phyloP scores from a whole-genome alignment of 78 protist species.

The Dictyostelium brefeldianum region DNA sequence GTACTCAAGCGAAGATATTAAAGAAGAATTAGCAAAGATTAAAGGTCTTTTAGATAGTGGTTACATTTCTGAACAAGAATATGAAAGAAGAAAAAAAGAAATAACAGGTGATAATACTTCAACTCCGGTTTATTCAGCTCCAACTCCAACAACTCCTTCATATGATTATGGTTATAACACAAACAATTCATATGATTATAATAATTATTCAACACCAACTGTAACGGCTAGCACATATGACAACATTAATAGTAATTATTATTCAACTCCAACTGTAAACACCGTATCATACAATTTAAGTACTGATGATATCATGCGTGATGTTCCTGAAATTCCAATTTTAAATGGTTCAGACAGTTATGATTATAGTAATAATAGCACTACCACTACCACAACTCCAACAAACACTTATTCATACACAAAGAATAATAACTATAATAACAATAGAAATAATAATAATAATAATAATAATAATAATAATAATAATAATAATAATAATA shows the following conservation, averaged over 20 bases:
- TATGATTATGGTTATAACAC: too few species aligned
- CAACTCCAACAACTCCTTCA: background rate
- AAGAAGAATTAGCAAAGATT: constrained; percentile 17
- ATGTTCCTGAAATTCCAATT: background rate
- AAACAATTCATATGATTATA: background rate
- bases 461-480: constrained; percentile 6
- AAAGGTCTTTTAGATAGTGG: constrained; percentile 18
- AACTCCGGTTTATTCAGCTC: background rate
- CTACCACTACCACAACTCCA: background rate
- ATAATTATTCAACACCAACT: background rate
- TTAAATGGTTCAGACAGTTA: background rate
- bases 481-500: background rate
- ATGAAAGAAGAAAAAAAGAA: constrained; percentile 13
- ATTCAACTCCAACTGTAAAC: background rate
- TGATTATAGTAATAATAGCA: background rate
- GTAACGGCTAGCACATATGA: too few species aligned
- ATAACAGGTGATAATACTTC: background rate
- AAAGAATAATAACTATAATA: background rate
- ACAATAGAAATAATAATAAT: constrained; percentile 6
- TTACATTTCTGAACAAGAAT: constrained; percentile 23
- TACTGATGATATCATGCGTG: background rate
- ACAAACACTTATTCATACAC: background rate
- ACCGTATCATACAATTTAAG: background rate
- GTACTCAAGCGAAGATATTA: background rate
- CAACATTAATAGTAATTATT: background rate